Conservation (phyloP, 2,329 filamentous ascomycete species). For the Pseudophaeomoniella oleicola region DNA sequence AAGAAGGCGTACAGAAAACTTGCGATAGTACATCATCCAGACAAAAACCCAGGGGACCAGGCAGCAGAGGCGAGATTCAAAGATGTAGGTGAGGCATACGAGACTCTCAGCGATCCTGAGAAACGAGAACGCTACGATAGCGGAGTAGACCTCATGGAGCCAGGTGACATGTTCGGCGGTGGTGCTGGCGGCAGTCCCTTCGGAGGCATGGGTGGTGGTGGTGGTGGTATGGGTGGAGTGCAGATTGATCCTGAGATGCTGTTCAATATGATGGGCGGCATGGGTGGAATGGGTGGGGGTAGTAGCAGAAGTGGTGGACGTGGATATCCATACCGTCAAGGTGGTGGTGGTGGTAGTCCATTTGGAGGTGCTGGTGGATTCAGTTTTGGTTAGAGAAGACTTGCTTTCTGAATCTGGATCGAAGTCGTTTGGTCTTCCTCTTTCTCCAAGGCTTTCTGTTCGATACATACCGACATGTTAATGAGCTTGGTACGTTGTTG, state of each 20-base stretch:
- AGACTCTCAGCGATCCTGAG: slow-evolving; percentile 86
- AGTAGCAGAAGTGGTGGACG: slow-evolving; percentile 11
- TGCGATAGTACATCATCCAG: slow-evolving; percentile 86
- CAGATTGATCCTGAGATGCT: slow-evolving; percentile 21
- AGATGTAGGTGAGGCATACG: slow-evolving; percentile 93
- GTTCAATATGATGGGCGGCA: slow-evolving; percentile 38
- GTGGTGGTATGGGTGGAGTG: slow-evolving; percentile 26
- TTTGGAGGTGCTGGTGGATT: neutral
- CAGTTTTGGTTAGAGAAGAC: neutral
- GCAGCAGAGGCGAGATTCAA: slow-evolving; percentile 87
- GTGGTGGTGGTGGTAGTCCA: slow-evolving; percentile 8
- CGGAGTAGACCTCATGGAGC: slow-evolving; percentile 80
- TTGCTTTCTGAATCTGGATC: neutral
- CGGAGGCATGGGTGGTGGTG: slow-evolving; percentile 23
- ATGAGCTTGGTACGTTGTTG: too few relatives aligned
- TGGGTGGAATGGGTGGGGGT: slow-evolving; percentile 32
- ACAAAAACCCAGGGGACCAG: slow-evolving; percentile 87
- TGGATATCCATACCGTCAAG: slow-evolving; percentile 7
- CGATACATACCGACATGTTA: too few relatives aligned
- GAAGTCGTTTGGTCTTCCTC: neutral
- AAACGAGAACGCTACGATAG: slow-evolving; percentile 86
- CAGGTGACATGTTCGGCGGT: slow-evolving; percentile 68
- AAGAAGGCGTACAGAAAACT: slow-evolving; percentile 96
- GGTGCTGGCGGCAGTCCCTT: slow-evolving; percentile 33
- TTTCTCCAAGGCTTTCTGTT: too few relatives aligned